phyloP scores from a whole-genome alignment of 257 asterid species.

The Henckelia pumila region DNA sequence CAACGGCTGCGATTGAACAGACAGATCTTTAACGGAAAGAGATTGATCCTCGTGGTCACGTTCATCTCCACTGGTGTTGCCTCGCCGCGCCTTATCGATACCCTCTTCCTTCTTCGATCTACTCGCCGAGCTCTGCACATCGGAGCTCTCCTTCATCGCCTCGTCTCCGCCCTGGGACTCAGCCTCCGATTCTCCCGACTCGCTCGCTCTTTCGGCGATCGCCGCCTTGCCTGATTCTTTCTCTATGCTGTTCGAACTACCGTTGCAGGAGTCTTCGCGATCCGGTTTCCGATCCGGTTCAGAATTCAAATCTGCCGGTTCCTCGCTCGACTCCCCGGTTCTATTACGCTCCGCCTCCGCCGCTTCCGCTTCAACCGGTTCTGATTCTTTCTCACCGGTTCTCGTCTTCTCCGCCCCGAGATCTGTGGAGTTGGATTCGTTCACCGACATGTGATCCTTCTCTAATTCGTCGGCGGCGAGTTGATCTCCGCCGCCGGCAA shows the following conservation, averaged over 20 bases:
- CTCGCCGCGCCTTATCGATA: slow-evolving; percentile 50
- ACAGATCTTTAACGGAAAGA: slow-evolving; percentile 42
- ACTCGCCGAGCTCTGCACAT: slow-evolving; percentile 74
- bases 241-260: slow-evolving; percentile 58
- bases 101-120: slow-evolving; percentile 49
- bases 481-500: slow-evolving; percentile 31
- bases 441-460: slow-evolving; percentile 49
- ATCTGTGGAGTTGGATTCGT: slow-evolving; percentile 67
- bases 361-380: slow-evolving; percentile 37
- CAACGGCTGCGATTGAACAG: slow-evolving; percentile 60
- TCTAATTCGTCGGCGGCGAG: slow-evolving; percentile 35
- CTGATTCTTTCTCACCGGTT: slow-evolving; percentile 35
- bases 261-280: slow-evolving; percentile 58
- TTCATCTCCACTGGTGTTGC: slow-evolving; percentile 45
- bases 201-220: slow-evolving; percentile 42
- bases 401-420: slow-evolving; percentile 42
- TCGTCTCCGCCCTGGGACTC: slow-evolving; percentile 52
- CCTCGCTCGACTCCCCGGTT: slow-evolving; percentile 16
- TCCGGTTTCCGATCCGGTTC: slow-evolving; percentile 40
- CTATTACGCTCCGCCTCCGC: slow-evolving; percentile 12
- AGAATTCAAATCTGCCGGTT: slow-evolving; percentile 24
- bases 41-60: slow-evolving; percentile 50
- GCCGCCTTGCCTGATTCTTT: slow-evolving; percentile 29
- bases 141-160: slow-evolving; percentile 56
- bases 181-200: slow-evolving; percentile 42